Base-by-base conservation (phyloP, 1,139 yeast genomes). In the Schizosaccharomyces versatilis region DNA sequence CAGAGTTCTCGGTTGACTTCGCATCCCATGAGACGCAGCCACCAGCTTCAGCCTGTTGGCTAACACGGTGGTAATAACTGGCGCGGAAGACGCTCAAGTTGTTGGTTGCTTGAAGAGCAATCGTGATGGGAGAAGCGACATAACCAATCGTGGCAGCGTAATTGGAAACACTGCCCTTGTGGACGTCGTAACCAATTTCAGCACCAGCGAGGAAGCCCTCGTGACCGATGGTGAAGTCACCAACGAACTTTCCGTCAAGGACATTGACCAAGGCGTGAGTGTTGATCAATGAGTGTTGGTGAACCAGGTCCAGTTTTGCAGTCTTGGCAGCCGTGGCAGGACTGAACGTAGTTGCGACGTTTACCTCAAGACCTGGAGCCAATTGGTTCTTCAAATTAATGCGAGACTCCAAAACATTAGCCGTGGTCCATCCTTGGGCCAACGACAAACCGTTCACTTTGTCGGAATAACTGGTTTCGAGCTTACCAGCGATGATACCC, bases 201-300 rank as follows among this genome's bases (percentile, higher is more conserved):
- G 93, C 95, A 73, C 98, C 98, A 64, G 90, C 93, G 63, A 94
- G 80, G 78, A 86, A 82, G 64, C 96, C 96, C 66, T 86, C 95
- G 73, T 84, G 94, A 68, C 95, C 94, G 66, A 88, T 79, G 62
- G 95, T 81, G 69, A 85, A 78, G 71, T 90, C 96, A 71, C 96
- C 96, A 64, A 85, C 80, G 70, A 94, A 88, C 77, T 88, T 88
- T 41, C 53, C 47, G 49, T 53, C 56, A 70, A 88, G 77, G 68
- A 90, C 76, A 73, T 93, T 96, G 65, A 93, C 85, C 75, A 84
- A 84, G 64, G 88, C 93, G 73, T 95, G 82, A 65, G 95, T 94
- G 69, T 84, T 83, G 71, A 90, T 82, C 59, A 88, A 81, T 62
- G 94, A 88, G 74, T 90, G 95, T 68, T 81, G 79, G 79, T 84